Evolutionary conservation across 2,329 filamentous ascomycete species (phyloP).

Genomic region (Chrysosporium queenslandicum): DNA sequence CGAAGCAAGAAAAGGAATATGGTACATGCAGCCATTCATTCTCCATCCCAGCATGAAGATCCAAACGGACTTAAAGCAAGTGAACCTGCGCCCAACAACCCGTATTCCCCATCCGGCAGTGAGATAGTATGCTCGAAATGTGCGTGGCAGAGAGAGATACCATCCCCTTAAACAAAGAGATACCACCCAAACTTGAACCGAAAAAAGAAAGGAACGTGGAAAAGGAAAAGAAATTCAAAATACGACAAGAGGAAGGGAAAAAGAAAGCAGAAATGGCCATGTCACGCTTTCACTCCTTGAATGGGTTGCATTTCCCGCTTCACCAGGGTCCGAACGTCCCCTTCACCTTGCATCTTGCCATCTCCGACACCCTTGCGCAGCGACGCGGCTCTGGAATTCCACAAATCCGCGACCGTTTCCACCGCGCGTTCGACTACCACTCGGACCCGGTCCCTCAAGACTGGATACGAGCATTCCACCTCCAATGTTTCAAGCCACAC

Average conservation of each 20-base stretch:
- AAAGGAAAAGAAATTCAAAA: not conserved
- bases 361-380: not conserved
- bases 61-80: not conserved
- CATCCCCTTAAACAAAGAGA: not conserved
- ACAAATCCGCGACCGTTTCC: slow-evolving; percentile 71
- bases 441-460: slow-evolving; percentile 72
- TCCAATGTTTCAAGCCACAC: slow-evolving; percentile 90
- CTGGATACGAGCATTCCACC: slow-evolving; percentile 71
- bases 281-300: not conserved
- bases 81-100: not conserved
- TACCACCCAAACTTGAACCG: not conserved
- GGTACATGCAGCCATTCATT: not conserved
- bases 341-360: not conserved
- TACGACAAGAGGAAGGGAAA: not conserved
- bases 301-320: not conserved
- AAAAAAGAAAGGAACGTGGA: not conserved
- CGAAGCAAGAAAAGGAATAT: not conserved
- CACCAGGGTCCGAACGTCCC: not conserved
- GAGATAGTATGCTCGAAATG: not conserved
- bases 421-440: slow-evolving; percentile 84
- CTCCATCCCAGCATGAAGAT: not conserved
- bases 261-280: not conserved
- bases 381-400: slow-evolving; percentile 22
- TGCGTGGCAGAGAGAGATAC: not conserved
- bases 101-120: not conserved